These are phyloP conservation scores for Porodaedalea pini DNA, from an alignment of 1,284 basidiomycete species.

Conservation along the genomic window DNA sequence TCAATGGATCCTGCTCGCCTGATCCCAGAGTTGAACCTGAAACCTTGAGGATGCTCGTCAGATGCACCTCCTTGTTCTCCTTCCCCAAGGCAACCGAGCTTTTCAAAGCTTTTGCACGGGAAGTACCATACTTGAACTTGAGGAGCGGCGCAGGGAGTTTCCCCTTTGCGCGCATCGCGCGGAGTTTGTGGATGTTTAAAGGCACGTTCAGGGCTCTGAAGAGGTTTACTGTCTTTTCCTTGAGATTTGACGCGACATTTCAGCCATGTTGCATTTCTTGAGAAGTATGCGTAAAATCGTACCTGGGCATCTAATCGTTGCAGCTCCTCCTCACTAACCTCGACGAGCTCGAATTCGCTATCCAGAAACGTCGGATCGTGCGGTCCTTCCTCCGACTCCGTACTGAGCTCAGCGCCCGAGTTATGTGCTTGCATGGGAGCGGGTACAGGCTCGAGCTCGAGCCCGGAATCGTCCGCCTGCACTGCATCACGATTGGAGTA, in stretches of 20 bases:
- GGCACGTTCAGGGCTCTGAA: conserved; percentile 12
- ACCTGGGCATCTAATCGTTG: conserved; percentile 1
- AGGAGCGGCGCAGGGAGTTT: conserved; percentile 10
- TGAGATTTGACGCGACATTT: neutral
- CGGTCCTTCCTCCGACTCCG: neutral
- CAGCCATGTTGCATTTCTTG: too few species aligned
- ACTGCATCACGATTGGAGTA: neutral
- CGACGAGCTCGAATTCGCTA: conserved; percentile 1
- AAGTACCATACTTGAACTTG: conserved; percentile 4
- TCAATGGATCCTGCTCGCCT: neutral
- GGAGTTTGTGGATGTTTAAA: conserved; percentile 11
- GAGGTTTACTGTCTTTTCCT: conserved; percentile 9
- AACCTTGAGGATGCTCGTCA: neutral
- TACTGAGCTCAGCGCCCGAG: neutral
- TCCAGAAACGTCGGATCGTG: neutral
- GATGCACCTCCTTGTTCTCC: neutral
- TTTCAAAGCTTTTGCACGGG: neutral
- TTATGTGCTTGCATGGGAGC: neutral
- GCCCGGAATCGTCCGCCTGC: conserved; percentile 3
- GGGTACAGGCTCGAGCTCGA: conserved; percentile 8
- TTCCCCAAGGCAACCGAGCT: neutral
- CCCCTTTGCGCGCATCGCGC: conserved; percentile 6
- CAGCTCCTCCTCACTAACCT: conserved; percentile 4
- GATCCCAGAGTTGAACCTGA: neutral
- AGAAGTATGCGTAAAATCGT: neutral